Percentiles rank a stretch among this genome's conserved stretches.
Evolutionary conservation across 768 basidiomycete genomes (phyloP).

Genomic region (Leccinum disarticulatum): DNA sequence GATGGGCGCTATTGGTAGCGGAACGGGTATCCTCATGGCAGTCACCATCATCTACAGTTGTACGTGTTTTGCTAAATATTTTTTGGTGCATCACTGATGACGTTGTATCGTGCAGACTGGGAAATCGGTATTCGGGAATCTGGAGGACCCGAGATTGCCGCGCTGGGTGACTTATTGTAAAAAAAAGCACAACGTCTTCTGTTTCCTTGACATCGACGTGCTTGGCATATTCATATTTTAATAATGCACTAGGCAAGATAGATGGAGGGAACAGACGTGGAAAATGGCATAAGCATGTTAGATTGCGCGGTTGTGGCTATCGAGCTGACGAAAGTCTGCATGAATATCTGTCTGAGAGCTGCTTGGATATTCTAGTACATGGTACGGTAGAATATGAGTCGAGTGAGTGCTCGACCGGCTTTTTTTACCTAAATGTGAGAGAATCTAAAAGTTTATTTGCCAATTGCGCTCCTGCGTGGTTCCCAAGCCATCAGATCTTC

Average conservation of each 20-base stretch:
- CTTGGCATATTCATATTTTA: constrained; percentile 5
- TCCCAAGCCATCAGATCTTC: too few relatives aligned
- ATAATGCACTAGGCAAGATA: constrained; percentile 12
- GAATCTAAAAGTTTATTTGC: too few relatives aligned
- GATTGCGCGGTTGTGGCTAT: neutral
- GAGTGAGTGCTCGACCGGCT: neutral
- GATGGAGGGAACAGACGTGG: constrained; percentile 2
- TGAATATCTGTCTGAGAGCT: neutral
- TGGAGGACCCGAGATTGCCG: constrained; percentile 80
- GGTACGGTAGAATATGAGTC: neutral
- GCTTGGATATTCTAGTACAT: neutral
- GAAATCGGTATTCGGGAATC: constrained; percentile 86
- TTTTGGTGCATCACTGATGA: neutral
- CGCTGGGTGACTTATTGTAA: constrained; percentile 75
- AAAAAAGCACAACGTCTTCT: constrained; percentile 4
- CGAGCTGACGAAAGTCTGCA: neutral
- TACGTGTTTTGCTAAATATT: constrained; percentile 2
- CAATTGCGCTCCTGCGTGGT: too few relatives aligned
- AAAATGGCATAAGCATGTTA: constrained; percentile 1
- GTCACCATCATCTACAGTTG: constrained; percentile 96
- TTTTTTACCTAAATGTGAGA: too few relatives aligned
- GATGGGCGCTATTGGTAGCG: constrained; percentile 94
- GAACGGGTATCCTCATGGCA: constrained; percentile 96
- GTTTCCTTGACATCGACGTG: neutral
- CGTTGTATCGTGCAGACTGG: constrained; percentile 59